Evolutionary conservation across 2,329 filamentous ascomycete genomes (phyloP).

Genomic region (Colletotrichum tanaceti): DNA sequence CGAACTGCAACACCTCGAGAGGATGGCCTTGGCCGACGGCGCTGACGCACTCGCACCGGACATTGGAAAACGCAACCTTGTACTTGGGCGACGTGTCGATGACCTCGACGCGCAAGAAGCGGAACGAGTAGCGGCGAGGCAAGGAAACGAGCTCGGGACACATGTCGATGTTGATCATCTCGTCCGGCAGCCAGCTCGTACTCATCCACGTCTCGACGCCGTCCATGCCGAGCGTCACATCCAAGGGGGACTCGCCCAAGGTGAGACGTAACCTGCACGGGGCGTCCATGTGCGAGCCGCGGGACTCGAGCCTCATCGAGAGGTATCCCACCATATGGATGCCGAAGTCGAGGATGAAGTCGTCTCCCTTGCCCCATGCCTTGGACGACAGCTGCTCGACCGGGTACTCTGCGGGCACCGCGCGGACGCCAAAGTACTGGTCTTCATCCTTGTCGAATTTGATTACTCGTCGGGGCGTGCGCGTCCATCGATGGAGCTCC

Average conservation of each 20-base stretch:
- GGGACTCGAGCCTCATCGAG: slow-evolving; percentile 46
- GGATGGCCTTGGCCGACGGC: slow-evolving; percentile 42
- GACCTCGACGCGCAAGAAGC: slow-evolving; percentile 50
- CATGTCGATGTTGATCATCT: slow-evolving; percentile 51
- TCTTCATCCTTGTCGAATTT: slow-evolving; percentile 42
- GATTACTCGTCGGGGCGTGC: slow-evolving; percentile 41
- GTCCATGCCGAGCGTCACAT: slow-evolving; percentile 51
- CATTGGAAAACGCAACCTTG: slow-evolving; percentile 48
- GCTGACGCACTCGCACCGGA: slow-evolving; percentile 47
- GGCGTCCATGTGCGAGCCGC: slow-evolving; percentile 50
- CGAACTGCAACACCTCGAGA: slow-evolving; percentile 40
- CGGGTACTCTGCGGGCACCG: slow-evolving; percentile 32
- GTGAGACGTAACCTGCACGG: slow-evolving; percentile 50
- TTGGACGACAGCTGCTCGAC: slow-evolving; percentile 40
- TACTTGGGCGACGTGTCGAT: slow-evolving; percentile 51
- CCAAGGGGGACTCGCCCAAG: slow-evolving; percentile 52
- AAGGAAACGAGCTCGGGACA: slow-evolving; percentile 47
- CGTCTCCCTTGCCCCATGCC: slow-evolving; percentile 45
- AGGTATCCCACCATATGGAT: slow-evolving; percentile 50
- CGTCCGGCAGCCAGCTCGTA: slow-evolving; percentile 52
- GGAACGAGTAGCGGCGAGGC: slow-evolving; percentile 50
- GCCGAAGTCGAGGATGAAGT: slow-evolving; percentile 50
- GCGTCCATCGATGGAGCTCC: slow-evolving; percentile 37
- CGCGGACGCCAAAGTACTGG: slow-evolving; percentile 43
- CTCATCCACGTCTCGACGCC: slow-evolving; percentile 52